phyloP scores from a whole-genome alignment of 2,329 filamentous ascomycete genomes.

The Iodosphaeria phyllophila region DNA sequence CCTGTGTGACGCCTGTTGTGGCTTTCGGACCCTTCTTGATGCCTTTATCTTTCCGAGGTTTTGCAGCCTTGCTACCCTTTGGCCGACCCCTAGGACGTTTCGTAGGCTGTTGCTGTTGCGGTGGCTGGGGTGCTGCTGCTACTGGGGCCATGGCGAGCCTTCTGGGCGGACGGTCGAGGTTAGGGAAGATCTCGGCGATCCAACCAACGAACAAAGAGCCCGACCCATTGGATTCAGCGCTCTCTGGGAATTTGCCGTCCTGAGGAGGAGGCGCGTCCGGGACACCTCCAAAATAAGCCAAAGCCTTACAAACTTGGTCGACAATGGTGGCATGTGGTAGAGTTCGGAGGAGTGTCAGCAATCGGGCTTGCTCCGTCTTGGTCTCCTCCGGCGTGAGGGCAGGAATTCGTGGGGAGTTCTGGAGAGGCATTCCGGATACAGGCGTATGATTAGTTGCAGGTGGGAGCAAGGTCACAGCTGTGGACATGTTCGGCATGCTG shows the following conservation, averaged over 20 bases:
- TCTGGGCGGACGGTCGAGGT: slow-evolving; percentile 13
- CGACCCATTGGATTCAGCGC: slow-evolving; percentile 34
- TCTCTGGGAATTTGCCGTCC: slow-evolving; percentile 33
- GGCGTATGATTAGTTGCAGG: too few relatives aligned
- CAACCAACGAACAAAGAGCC: slow-evolving; percentile 41
- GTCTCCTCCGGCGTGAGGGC: slow-evolving; percentile 26
- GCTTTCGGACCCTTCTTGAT: slow-evolving; percentile 24
- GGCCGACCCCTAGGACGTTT: slow-evolving; percentile 33
- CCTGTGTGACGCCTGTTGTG: slow-evolving; percentile 4
- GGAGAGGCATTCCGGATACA: too few relatives aligned
- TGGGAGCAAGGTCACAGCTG: too few relatives aligned
- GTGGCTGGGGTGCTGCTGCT: slow-evolving; percentile 4
- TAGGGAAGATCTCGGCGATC: slow-evolving; percentile 44
- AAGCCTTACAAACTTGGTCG: slow-evolving; percentile 41
- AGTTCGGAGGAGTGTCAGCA: slow-evolving; percentile 35
- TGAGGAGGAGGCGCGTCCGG: slow-evolving; percentile 32
- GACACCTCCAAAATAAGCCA: slow-evolving; percentile 44
- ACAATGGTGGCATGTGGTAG: slow-evolving; percentile 37
- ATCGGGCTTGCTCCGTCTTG: slow-evolving; percentile 39
- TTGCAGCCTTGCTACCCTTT: slow-evolving; percentile 34
- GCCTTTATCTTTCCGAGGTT: slow-evolving; percentile 28
- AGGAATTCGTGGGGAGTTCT: too few relatives aligned
- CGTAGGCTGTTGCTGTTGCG: too few relatives aligned
- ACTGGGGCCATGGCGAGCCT: slow-evolving; percentile 8
- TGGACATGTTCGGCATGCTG: too few relatives aligned